Evolutionary conservation across 2,329 filamentous ascomycete species (phyloP).

Genomic region (Hymenoscyphus linearis): DNA sequence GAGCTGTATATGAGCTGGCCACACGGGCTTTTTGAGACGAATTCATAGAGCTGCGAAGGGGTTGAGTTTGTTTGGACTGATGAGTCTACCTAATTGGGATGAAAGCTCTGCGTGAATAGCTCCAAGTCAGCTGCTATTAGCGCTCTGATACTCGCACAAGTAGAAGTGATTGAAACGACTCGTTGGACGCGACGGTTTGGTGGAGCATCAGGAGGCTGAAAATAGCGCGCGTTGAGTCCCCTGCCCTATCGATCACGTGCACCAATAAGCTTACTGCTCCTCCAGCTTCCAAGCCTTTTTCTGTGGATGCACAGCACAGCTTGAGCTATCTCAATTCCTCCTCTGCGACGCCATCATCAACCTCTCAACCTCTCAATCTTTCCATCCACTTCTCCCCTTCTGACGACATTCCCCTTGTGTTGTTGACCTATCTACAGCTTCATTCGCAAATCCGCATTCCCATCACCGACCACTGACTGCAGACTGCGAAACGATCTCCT

Average conservation of each 20-base stretch:
- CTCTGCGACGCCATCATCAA: neutral
- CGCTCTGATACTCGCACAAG: neutral
- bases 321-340: neutral
- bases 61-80: neutral
- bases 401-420: neutral
- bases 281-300: neutral
- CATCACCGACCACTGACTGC: neutral
- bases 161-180: neutral
- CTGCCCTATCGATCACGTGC: neutral
- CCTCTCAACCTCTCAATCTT: neutral
- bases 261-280: neutral
- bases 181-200: neutral
- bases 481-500: neutral
- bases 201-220: neutral
- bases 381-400: neutral
- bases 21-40: constrained; percentile 25
- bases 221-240: neutral
- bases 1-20: constrained; percentile 42
- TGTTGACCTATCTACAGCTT: neutral
- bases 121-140: neutral
- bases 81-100: neutral
- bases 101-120: neutral
- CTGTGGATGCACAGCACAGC: neutral
- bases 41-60: constrained; percentile 6
- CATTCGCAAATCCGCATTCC: neutral